Evolutionary conservation across 2,329 filamentous ascomycete species (phyloP), one percentile per base, ranked within the genome.

Genomic region (Cytospora mali): DNA sequence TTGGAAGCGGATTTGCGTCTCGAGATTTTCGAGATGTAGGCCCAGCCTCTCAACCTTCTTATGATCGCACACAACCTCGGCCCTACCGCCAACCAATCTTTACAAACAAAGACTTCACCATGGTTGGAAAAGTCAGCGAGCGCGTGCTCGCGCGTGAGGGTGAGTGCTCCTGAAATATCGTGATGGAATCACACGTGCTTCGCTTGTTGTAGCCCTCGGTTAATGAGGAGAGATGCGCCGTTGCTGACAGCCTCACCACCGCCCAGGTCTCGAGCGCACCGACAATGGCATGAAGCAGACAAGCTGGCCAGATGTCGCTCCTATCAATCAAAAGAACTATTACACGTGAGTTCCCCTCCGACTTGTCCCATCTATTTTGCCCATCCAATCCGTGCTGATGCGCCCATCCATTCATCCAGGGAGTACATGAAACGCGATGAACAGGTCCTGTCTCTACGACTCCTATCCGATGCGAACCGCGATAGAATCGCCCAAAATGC

Each of bases 241-340:
- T 49, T 56, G 64, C 64, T 66, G 59, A 61, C 58, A 58, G 6
- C 48, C 25, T 31, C n/a, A 28, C 50, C 55, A 33, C 25, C 39
- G 7, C 31, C 10, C 74, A 97, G 94, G 95, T 68, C 87, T 99
- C 68, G 92, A 96, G 79, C 87, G 94, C 74, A 98, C 95, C 65
- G 95, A 99, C 81, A 99, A 99, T 85, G 93, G 94, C 78, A 94
- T 99, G 89, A 95, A 93, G 73, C 86, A 95, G 73, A 91, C 93
- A 54, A 96, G 85, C 75, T 99, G 95, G 94, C 94, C 95, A 11
- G 90, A 95, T 72, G 88, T 97, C 62, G 84, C 86, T 50, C 92
- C 95, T 71, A 99, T 99, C 77, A 99, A 99, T 75, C 95, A 99
- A 76, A 99, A 99, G 81, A 99, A 99, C 76, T 99, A 99, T 77